Percentiles rank a stretch among this genome's conserved stretches.
Conservation (phyloP, 352 stramenopile genomes). For the Vaucheria bursata region DNA sequence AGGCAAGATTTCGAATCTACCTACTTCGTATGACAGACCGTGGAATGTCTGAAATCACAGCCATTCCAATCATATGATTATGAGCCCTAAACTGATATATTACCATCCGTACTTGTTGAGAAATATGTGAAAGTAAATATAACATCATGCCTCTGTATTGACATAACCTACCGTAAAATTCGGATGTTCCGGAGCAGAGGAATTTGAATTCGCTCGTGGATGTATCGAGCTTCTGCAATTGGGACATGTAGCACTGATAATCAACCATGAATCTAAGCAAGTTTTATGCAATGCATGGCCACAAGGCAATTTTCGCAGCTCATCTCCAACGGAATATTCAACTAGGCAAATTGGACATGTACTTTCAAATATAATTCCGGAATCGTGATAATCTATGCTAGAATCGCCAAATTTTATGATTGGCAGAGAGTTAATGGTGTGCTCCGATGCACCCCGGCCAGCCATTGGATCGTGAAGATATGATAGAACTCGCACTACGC, state of each 20-base stretch:
- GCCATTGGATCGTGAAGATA: conserved; percentile 71
- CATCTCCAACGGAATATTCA: conserved; percentile 70
- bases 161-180: too few species aligned
- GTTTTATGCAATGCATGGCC: conserved; percentile 79
- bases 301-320: conserved; percentile 82
- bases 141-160: too few species aligned
- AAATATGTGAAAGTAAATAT: too few species aligned
- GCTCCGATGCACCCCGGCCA: conserved; percentile 66
- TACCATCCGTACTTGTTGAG: too few species aligned
- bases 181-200: too few species aligned
- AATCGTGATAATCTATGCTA: too few species aligned
- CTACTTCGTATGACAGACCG: too few species aligned
- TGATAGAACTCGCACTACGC: conserved; percentile 77
- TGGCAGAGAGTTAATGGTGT: conserved; percentile 40
- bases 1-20: too few species aligned
- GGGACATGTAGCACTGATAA: conserved; percentile 41
- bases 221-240: conserved; percentile 24
- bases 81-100: too few species aligned
- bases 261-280: conserved; percentile 39
- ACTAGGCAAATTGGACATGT: conserved; percentile 63
- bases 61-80: too few species aligned
- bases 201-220: too few species aligned
- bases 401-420: conserved; percentile 34
- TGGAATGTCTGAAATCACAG: too few species aligned
- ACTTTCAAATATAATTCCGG: conserved; percentile 57